Conservation (phyloP, 2,329 filamentous ascomycete species). For the Fusarium heterosporum region DNA sequence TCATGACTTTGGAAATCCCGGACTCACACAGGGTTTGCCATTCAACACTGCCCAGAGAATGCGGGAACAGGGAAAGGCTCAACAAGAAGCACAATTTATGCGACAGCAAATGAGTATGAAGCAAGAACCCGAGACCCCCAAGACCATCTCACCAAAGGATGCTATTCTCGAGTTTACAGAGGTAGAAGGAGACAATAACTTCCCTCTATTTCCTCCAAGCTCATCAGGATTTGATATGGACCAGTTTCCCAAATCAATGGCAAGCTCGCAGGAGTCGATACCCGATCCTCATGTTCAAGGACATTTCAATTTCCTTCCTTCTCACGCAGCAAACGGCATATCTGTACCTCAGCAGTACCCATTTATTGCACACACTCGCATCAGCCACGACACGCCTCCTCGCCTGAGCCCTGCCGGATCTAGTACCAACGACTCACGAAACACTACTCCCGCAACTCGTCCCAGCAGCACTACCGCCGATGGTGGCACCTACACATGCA, state of each 20-base stretch:
- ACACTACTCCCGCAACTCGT: conserved; percentile 53
- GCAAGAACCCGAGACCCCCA: conserved; percentile 66
- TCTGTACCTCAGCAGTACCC: conserved; percentile 64
- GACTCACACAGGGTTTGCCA: conserved; percentile 37
- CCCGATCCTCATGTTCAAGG: conserved; percentile 37
- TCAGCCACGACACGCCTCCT: conserved; percentile 51
- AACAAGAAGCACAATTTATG: conserved; percentile 65
- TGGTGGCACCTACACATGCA: conserved; percentile 93
- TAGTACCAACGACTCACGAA: conserved; percentile 50
- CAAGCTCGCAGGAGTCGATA: conserved; percentile 33
- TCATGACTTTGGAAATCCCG: conserved; percentile 56
- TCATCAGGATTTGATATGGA: conserved; percentile 60
- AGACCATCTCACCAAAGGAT: conserved; percentile 96
- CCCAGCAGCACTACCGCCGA: conserved; percentile 77
- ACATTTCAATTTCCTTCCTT: conserved; percentile 49
- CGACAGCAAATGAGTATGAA: conserved; percentile 56
- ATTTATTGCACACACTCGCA: conserved; percentile 57
- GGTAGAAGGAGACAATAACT: conserved; percentile 73
- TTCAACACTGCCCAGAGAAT: conserved; percentile 69
- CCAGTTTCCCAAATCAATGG: conserved; percentile 53
- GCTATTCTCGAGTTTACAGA: conserved; percentile 88
- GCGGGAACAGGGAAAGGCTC: conserved; percentile 70
- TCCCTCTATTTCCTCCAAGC: conserved; percentile 78
- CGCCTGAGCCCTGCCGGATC: conserved; percentile 59
- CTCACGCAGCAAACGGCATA: conserved; percentile 55